Conservation (phyloP, 2,329 filamentous ascomycete species). For the Ophiostoma populinum region DNA sequence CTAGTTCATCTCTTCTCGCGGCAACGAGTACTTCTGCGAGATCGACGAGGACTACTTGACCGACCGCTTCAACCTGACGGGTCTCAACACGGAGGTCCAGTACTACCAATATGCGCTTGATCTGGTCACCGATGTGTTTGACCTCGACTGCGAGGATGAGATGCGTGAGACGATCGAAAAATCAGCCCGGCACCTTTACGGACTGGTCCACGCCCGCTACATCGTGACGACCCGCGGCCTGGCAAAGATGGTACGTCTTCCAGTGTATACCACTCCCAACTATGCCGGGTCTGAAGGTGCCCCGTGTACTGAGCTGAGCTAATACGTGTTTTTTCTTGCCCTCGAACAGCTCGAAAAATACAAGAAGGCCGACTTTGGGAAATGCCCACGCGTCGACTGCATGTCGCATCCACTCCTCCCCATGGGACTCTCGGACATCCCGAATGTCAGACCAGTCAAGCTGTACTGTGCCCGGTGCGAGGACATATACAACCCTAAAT, state of each 20-base stretch:
- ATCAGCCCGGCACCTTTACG: slow-evolving; percentile 87
- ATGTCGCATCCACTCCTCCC: slow-evolving; percentile 83
- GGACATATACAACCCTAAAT: slow-evolving; percentile 98
- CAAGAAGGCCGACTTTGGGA: slow-evolving; percentile 95
- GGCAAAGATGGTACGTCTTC: slow-evolving; percentile 71
- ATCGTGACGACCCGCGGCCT: slow-evolving; percentile 90
- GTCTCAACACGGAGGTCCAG: slow-evolving; percentile 90
- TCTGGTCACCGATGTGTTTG: slow-evolving; percentile 93
- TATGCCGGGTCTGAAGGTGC: no score
- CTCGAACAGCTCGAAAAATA: slow-evolving; percentile 76
- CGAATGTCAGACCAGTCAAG: slow-evolving; percentile 80
- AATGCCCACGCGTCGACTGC: slow-evolving; percentile 93
- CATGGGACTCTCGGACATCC: slow-evolving; percentile 81
- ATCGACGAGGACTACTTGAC: slow-evolving; percentile 98
- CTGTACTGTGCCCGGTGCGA: slow-evolving; percentile 96
- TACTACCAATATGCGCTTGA: slow-evolving; percentile 99
- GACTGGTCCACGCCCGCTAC: slow-evolving; percentile 87
- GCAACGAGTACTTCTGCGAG: slow-evolving; percentile 99
- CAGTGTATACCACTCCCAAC: no score
- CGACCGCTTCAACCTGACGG: slow-evolving; percentile 94
- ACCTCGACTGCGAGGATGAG: slow-evolving; percentile 95
- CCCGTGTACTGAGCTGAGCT: no score
- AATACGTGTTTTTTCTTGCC: slow-evolving; percentile 24
- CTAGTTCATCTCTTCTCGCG: slow-evolving; percentile 91
- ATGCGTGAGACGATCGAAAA: slow-evolving; percentile 98